These are phyloP conservation scores for Chrysopogon serrulatus DNA, from an alignment of 176 grass and related monocot genomes.

Conservation along the genomic window DNA sequence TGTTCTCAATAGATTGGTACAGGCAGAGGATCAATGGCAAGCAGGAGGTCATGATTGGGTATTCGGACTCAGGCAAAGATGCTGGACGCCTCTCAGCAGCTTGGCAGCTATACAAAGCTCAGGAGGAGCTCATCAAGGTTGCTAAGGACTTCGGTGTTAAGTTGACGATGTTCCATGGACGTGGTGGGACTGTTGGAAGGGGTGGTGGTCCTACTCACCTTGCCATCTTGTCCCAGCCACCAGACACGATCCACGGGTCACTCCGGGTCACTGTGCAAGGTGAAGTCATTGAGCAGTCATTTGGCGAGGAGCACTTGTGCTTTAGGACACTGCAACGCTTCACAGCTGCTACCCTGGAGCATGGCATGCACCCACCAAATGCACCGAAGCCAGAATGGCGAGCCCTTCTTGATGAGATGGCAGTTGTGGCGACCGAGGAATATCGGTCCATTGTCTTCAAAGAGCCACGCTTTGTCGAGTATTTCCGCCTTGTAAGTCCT, in stretches of 20 bases:
- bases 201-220: slow-evolving; percentile 83
- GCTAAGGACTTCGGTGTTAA: slow-evolving; percentile 73
- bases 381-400: slow-evolving; percentile 74
- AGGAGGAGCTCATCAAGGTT: slow-evolving; percentile 80
- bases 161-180: slow-evolving; percentile 81
- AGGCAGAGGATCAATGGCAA: slow-evolving; percentile 61
- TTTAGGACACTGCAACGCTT: slow-evolving; percentile 81
- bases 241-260: slow-evolving; percentile 69
- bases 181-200: slow-evolving; percentile 83
- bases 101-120: slow-evolving; percentile 82
- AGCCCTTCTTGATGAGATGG: slow-evolving; percentile 72
- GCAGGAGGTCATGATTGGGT: slow-evolving; percentile 89
- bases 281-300: slow-evolving; percentile 80
- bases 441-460: slow-evolving; percentile 76
- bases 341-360: slow-evolving; percentile 78
- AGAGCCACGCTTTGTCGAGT: slow-evolving; percentile 80
- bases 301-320: slow-evolving; percentile 83
- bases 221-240: slow-evolving; percentile 82
- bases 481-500: slow-evolving; percentile 73
- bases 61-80: slow-evolving; percentile 84
- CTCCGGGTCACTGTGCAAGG: slow-evolving; percentile 78
- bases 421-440: slow-evolving; percentile 67
- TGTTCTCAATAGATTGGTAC: slow-evolving; percentile 76
- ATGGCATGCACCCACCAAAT: slow-evolving; percentile 71
- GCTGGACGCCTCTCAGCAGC: slow-evolving; percentile 76